Base-by-base conservation (phyloP, 2,329 filamentous ascomycete species). In the Cytospora leucostoma region DNA sequence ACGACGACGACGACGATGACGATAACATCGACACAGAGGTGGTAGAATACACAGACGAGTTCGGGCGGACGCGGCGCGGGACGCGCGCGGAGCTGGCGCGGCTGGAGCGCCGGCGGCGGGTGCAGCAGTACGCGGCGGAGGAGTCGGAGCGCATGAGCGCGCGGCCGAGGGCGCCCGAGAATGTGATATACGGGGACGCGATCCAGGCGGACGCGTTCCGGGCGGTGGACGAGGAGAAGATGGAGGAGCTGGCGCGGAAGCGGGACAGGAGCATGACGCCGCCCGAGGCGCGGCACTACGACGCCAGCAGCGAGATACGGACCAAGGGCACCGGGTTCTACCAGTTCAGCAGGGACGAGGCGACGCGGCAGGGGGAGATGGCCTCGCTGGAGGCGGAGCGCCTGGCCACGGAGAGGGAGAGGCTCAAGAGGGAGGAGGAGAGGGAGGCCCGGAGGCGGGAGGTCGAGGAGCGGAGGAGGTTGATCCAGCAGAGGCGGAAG, bases 291-390 rank as follows among this genome's bases (percentile, higher is more conserved):
- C 82, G 83, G 70, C 94, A 98, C 77, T 99, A 98, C 76, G 90
- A 97, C 74, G 92, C 92, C 1, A 84, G 85, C 65, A 84, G 83
- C 65, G 95, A 99, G 81, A 87, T 97, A 56, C 82, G 95, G 65
- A 92, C 87, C 52, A 94, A 95, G 70, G 95, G 95, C 4, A 91
- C 91, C 0, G 95, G 91, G 0, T 99, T 98, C 77, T 97, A 93
- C 78, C 88, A 90, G 62, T 98, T 99, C 73, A 92, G 89, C 64
- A 85, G 84, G 68, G 90, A 96, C 74, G 88, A 89, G 71, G 87
- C 84, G 68, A 80, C 81, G 67, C 80, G 88, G 72, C 76, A 77
- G 70, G 70, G 71, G 56, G 91, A 98, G 81, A 97, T 98, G 91
- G 82, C 85, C 68, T 83, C 82, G 52, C 78, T 97, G 61, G 83